These are phyloP conservation scores for Falciphora oryzae DNA, from an alignment of 2,329 filamentous ascomycete species.

Conservation along the genomic window DNA sequence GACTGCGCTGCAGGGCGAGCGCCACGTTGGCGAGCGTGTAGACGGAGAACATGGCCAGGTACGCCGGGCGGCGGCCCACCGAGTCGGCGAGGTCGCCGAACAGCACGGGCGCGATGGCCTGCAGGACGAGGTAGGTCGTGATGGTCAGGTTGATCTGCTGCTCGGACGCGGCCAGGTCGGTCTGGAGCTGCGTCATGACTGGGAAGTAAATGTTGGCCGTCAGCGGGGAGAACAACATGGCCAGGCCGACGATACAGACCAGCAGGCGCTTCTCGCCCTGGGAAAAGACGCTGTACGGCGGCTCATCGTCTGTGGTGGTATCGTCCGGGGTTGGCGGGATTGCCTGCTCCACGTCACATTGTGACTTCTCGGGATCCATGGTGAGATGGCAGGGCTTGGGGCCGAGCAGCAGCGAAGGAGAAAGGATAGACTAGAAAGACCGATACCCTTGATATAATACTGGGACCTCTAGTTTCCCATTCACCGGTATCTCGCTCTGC, in stretches of 20 bases:
- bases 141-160: conserved; percentile 33
- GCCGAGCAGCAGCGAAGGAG: too few relatives aligned
- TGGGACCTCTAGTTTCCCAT: too few relatives aligned
- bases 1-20: conserved; percentile 36
- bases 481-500: too few relatives aligned
- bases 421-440: too few relatives aligned
- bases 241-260: conserved; percentile 42
- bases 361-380: too few relatives aligned
- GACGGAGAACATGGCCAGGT: conserved; percentile 39
- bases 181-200: conserved; percentile 35
- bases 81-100: conserved; percentile 45
- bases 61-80: conserved; percentile 41
- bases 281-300: conserved; percentile 30
- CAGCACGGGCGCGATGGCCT: conserved; percentile 45
- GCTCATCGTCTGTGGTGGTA: conserved; percentile 1
- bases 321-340: too few relatives aligned
- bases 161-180: conserved; percentile 29
- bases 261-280: conserved; percentile 36
- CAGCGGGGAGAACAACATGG: conserved; percentile 31
- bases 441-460: too few relatives aligned
- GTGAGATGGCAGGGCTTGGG: too few relatives aligned
- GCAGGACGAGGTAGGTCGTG: conserved; percentile 42
- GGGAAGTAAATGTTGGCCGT: conserved; percentile 38
- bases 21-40: conserved; percentile 41
- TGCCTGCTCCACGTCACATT: too few relatives aligned